phyloP scores from a whole-genome alignment of 1,139 yeast genomes.

The Candida sanyaensis region DNA sequence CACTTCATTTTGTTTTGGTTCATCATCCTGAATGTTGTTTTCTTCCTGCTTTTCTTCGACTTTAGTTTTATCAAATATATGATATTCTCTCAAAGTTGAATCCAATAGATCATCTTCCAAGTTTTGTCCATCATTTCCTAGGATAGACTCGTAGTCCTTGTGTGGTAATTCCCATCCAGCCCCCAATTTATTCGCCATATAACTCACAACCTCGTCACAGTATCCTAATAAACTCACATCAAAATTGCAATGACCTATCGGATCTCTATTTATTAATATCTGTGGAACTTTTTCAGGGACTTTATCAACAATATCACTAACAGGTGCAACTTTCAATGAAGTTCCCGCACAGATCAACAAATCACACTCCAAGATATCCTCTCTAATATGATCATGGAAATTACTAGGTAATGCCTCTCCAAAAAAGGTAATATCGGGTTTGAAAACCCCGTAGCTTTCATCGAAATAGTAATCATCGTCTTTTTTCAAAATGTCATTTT shows the following conservation, averaged over 20 bases:
- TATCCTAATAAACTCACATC: slow-evolving; percentile 80
- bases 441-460: slow-evolving; percentile 78
- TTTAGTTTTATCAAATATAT: slow-evolving; percentile 14
- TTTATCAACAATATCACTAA: slow-evolving; percentile 84
- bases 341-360: slow-evolving; percentile 88
- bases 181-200: slow-evolving; percentile 57
- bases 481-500: slow-evolving; percentile 34
- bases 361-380: slow-evolving; percentile 71
- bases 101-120: slow-evolving; percentile 23
- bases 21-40: neutral
- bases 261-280: slow-evolving; percentile 76
- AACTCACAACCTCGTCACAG: slow-evolving; percentile 84
- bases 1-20: neutral
- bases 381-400: slow-evolving; percentile 63
- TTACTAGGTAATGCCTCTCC: slow-evolving; percentile 84
- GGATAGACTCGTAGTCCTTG: slow-evolving; percentile 25
- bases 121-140: slow-evolving; percentile 20
- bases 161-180: slow-evolving; percentile 66
- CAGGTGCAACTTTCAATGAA: slow-evolving; percentile 93
- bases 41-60: neutral
- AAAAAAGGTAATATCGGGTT: slow-evolving; percentile 94
- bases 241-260: slow-evolving; percentile 76
- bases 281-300: slow-evolving; percentile 77
- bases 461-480: slow-evolving; percentile 30
- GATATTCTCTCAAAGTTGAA: slow-evolving; percentile 24